Base-by-base conservation (phyloP, 2,329 filamentous ascomycete species). In the Cercospora canescens region DNA sequence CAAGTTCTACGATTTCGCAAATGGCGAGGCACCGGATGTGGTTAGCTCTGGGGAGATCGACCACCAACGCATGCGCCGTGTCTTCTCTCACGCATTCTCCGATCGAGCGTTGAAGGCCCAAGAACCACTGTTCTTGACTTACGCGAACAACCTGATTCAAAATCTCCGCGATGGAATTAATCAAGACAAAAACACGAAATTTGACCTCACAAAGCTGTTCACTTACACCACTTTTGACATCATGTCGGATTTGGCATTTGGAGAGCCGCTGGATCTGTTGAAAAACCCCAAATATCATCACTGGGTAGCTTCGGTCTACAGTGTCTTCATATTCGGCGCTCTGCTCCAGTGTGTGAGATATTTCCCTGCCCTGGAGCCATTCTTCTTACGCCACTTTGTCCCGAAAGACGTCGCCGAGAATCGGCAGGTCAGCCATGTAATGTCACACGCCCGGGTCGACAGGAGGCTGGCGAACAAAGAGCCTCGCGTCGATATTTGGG, bases 81-180 rank as follows among this genome's bases (percentile, higher is more conserved):
- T 77, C 12, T 73, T 81, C 3, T 76, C 79, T 5, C 77, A 81
- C 69, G 78, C 78, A 6, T 81, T 82, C 70, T 76, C 73, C 5
- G 77, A 79, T 50, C 77, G 77, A 65, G 79, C 79, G 3, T 62
- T 82, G 48, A 67, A 76, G 28, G 76, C 78, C 60, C 80, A 82
- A 63, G 76, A 80, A 68, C 73, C 75, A 1, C 75, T 80, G 70
- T 58, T 84, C 66, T 73, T 76, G 63, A 66, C 69, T 0, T 81
- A 83, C 67, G 77, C 81, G 24, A 73, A 79, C 55, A 66, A 81
- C 8, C 76, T 84, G 37, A 75, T 83, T 26, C 54, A 72, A 6
- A 76, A 75, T 30, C 67, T 84, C 30, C 73, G 70, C 65, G 76
- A 75, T 69, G 35, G 35, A 9, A 39, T 39, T 14, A 5, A 39